phyloP scores from a whole-genome alignment of 768 basidiomycete genomes.

The Boletus tylopilopsis region DNA sequence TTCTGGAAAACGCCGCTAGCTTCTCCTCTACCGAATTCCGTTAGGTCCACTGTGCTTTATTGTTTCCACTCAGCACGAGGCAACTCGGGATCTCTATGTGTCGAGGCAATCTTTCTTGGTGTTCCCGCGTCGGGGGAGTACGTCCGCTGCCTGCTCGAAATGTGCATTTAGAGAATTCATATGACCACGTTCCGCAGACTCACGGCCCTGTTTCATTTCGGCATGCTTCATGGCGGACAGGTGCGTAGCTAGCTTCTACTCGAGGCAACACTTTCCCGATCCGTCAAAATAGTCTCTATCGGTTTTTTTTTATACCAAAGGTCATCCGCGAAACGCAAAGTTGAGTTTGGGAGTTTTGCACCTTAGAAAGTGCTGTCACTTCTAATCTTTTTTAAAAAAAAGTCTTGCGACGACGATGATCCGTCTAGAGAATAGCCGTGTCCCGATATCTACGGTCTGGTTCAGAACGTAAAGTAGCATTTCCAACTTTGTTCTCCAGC shows the following conservation, averaged over 20 bases:
- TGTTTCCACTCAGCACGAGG: slow-evolving; percentile 3
- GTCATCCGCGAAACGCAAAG: neutral
- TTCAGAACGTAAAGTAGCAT: neutral
- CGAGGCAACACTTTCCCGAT: slow-evolving; percentile 19
- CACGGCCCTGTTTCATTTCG: slow-evolving; percentile 32
- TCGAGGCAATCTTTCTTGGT: neutral
- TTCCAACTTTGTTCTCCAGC: neutral
- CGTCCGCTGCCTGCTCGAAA: neutral
- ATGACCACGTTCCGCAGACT: slow-evolving; percentile 3
- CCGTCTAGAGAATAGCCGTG: neutral
- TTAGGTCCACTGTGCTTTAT: neutral
- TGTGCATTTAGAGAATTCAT: slow-evolving; percentile 4
- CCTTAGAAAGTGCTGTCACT: neutral
- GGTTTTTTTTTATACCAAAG: slow-evolving; percentile 4
- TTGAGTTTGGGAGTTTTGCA: neutral
- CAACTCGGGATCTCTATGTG: neutral
- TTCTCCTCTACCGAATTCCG: slow-evolving; percentile 12
- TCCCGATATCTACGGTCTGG: slow-evolving; percentile 6
- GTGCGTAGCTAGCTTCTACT: slow-evolving; percentile 4
- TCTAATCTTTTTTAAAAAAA: neutral
- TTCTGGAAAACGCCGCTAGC: slow-evolving; percentile 23
- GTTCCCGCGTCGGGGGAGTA: slow-evolving; percentile 2
- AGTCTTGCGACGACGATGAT: slow-evolving; percentile 1
- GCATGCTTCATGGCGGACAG: slow-evolving; percentile 16
- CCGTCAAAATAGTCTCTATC: slow-evolving; percentile 4